Evolutionary conservation across 2,329 filamentous ascomycete species (phyloP), one percentile per base, ranked within the genome.

Genomic region (Aschersonia sp.): DNA sequence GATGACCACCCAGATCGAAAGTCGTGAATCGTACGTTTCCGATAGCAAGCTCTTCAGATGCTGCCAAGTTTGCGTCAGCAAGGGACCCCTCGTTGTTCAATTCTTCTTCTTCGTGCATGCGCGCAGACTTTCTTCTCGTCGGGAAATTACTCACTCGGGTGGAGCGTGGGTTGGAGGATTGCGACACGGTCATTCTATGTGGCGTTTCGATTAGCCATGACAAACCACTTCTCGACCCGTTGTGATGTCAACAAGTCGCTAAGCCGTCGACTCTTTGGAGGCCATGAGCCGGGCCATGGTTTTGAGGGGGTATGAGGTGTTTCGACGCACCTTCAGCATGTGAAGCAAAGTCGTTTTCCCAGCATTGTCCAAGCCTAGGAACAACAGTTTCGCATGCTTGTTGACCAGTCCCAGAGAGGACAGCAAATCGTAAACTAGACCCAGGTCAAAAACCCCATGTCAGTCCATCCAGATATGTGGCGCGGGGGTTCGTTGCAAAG

Each of bases 301-400:
- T 22, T 22, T 22, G 22, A 22, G 22, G 22, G 22, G 22, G 22
- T 22, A 22, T 22, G 22, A 22, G 22, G 11, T 40, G 32, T 11
- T 46, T 12, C 30, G 42, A 31, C 76, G 60, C 67, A 88, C 85
- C 85, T 95, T 95, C 68, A 95, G 69, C 88, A 95, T 94, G 70
- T 95, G 88, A 63, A 95, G 72, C 58, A 95, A 73, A 43, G 88
- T 94, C 47, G 88, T 95, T 76, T 95, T 94, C 69, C 88, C 88
- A 46, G 88, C 88, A 71, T 94, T 94, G 67, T 94, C 88, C 53
- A 95, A 82, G 58, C 88, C 88, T 54, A 95, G 80, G 72, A 95
- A 94, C 50, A 94, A 78, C 51, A 95, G 79, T 78, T 95, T 95
- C 61, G 87, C 88, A 68, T 94, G 87, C 78, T 95, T 95, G 79